These are phyloP conservation scores for Trichoderma gamsii DNA, from an alignment of 495 filamentous ascomycete species.

Conservation along the genomic window DNA sequence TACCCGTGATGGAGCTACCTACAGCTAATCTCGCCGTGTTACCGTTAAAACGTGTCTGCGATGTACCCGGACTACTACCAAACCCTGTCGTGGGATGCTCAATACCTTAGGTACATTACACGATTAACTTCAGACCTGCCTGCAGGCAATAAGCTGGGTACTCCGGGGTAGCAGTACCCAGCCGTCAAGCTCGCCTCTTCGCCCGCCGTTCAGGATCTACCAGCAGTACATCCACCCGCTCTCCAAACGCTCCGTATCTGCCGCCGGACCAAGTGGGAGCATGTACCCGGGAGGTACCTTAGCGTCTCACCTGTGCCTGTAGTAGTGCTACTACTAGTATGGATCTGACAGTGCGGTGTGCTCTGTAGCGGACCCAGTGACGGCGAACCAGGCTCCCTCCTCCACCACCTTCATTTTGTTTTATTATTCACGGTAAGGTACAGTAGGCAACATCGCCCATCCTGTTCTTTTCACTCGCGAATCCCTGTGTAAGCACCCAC, in stretches of 20 bases:
- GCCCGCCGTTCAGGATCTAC: neutral
- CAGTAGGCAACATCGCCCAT: conserved; percentile 4
- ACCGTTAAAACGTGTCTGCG: too few species aligned
- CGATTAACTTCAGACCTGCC: too few species aligned
- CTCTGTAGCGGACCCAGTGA: conserved; percentile 2
- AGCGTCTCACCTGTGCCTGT: neutral
- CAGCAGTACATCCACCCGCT: too few species aligned
- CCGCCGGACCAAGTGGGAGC: neutral
- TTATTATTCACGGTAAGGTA: conserved; percentile 12
- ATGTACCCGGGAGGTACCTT: neutral
- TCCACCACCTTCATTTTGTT: neutral
- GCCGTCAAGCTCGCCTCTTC: neutral
- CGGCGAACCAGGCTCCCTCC: conserved; percentile 1
- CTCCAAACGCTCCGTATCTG: neutral
- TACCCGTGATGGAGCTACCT: too few species aligned
- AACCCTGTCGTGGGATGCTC: too few species aligned
- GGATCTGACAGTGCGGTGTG: neutral
- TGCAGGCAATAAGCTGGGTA: too few species aligned
- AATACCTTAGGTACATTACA: too few species aligned
- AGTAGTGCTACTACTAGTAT: neutral
- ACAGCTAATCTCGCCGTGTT: too few species aligned
- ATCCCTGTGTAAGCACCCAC: neutral
- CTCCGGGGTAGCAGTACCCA: neutral
- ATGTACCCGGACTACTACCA: too few species aligned
- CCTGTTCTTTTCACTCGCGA: neutral